phyloP scores from a whole-genome alignment of 1,139 yeast species.

The Saccharomyces pastorianus region DNA sequence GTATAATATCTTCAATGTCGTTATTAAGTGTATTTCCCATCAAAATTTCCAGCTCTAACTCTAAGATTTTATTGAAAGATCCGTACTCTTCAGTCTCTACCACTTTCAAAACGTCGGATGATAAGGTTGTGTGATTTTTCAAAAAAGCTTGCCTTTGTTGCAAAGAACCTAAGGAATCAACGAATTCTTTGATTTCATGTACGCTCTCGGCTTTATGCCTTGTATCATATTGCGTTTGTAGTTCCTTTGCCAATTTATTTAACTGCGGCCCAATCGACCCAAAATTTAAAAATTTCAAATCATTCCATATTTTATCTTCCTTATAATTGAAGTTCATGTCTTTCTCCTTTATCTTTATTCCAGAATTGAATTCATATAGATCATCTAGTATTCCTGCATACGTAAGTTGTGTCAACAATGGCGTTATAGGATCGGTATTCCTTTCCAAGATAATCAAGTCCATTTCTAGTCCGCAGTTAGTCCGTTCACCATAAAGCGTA shows the following conservation, averaged over 20 bases:
- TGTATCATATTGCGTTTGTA: constrained; percentile 62
- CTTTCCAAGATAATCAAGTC: constrained; percentile 76
- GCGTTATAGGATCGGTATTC: constrained; percentile 61
- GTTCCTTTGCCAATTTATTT: constrained; percentile 58
- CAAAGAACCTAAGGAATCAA: constrained; percentile 58
- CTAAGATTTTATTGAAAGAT: constrained; percentile 49
- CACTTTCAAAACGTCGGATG: constrained; percentile 55
- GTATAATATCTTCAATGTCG: constrained; percentile 17
- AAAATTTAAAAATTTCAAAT: constrained; percentile 62
- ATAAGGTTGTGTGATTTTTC: constrained; percentile 66
- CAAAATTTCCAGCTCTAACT: constrained; percentile 53
- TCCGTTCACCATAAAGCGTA: constrained; percentile 28
- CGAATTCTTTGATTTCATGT: constrained; percentile 62
- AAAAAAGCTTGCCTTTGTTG: constrained; percentile 63
- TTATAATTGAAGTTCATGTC: constrained; percentile 20
- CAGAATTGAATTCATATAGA: constrained; percentile 45
- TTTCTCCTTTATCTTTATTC: constrained; percentile 30
- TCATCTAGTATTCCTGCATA: constrained; percentile 82
- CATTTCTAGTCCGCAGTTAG: constrained; percentile 34
- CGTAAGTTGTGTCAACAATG: constrained; percentile 66
- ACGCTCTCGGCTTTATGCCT: constrained; percentile 54
- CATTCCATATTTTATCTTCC: constrained; percentile 38
- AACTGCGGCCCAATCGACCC: constrained; percentile 70
- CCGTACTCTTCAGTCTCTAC: constrained; percentile 38
- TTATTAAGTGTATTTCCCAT: constrained; percentile 20